A percentile compares a stretch with the other conserved stretches of the same genome.
These are phyloP conservation scores for Dactylorhiza incarnata DNA, from an alignment of 106 monocot genomes.

Conservation along the genomic window DNA sequence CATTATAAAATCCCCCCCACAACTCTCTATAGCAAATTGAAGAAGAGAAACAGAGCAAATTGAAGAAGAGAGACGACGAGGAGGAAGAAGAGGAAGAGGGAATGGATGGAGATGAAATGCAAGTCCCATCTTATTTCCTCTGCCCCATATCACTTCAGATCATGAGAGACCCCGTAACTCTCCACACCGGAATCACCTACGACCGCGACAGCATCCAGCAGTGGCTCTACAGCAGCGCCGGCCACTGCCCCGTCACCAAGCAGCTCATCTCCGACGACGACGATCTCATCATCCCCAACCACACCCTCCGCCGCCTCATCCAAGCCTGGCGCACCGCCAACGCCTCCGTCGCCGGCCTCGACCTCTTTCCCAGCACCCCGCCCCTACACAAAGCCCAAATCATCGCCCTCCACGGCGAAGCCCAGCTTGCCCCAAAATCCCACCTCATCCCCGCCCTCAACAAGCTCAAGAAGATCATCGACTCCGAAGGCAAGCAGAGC, in stretches of 20 bases:
- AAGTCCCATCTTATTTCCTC: constrained; percentile 46
- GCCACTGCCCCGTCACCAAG: constrained; percentile 48
- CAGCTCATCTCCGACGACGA: constrained; percentile 17
- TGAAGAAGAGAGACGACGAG: too few relatives aligned
- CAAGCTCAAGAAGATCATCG: too few relatives aligned
- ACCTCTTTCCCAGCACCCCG: background rate
- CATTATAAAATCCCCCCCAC: too few relatives aligned
- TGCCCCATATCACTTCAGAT: constrained; percentile 69
- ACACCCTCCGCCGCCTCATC: constrained; percentile 41
- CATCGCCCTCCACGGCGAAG: constrained; percentile 34
- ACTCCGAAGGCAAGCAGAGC: constrained; percentile 35
- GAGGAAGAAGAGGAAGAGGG: too few relatives aligned
- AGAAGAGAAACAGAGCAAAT: too few relatives aligned
- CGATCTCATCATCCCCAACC: constrained; percentile 32
- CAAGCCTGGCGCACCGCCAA: constrained; percentile 44
- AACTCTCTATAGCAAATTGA: too few relatives aligned
- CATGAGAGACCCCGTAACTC: constrained; percentile 68
- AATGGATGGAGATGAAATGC: constrained; percentile 9
- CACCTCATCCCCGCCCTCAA: constrained; percentile 33
- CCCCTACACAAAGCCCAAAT: constrained; percentile 7
- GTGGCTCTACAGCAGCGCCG: constrained; percentile 25
- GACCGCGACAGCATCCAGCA: constrained; percentile 57
- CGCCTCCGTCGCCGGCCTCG: background rate
- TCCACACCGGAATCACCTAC: constrained; percentile 65
- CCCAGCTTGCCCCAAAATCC: constrained; percentile 69